phyloP scores from a whole-genome alignment of 169 alveolate genomes.

The Plasmodium coatneyi region DNA sequence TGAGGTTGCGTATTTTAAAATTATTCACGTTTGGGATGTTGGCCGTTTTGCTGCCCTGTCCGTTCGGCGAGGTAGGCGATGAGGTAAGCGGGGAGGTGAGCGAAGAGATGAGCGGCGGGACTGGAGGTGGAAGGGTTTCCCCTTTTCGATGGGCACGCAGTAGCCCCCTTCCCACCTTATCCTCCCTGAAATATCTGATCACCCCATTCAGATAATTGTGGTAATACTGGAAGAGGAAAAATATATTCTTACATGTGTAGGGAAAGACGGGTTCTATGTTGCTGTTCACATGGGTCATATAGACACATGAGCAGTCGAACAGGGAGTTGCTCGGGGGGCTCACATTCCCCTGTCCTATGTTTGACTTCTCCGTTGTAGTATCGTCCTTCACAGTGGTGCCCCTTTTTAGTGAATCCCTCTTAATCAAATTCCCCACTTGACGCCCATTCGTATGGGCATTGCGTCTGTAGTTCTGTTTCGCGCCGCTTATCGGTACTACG shows the following conservation, averaged over 20 bases:
- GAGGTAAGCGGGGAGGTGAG: neutral
- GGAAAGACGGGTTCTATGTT: conserved; percentile 61
- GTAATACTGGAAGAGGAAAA: conserved; percentile 65
- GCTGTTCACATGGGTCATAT: conserved; percentile 48
- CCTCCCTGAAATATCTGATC: neutral
- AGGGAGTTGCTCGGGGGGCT: neutral
- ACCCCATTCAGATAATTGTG: conserved; percentile 13
- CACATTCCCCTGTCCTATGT: neutral
- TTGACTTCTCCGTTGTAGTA: neutral
- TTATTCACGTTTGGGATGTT: conserved; percentile 4
- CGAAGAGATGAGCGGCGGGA: neutral
- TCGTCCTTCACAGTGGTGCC: neutral
- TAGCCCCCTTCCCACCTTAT: neutral
- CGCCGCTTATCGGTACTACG: neutral
- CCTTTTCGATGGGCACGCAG: neutral
- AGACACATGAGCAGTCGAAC: conserved; percentile 12
- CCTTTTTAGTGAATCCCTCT: neutral
- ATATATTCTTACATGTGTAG: conserved; percentile 23
- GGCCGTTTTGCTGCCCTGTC: neutral
- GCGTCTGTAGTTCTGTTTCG: neutral
- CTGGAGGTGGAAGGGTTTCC: neutral
- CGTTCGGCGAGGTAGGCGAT: neutral
- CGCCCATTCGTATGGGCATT: neutral
- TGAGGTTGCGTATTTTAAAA: conserved; percentile 44
- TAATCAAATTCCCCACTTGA: neutral